phyloP scores from a whole-genome alignment of 805 yeast species.

The Barnettozyma salicaria region DNA sequence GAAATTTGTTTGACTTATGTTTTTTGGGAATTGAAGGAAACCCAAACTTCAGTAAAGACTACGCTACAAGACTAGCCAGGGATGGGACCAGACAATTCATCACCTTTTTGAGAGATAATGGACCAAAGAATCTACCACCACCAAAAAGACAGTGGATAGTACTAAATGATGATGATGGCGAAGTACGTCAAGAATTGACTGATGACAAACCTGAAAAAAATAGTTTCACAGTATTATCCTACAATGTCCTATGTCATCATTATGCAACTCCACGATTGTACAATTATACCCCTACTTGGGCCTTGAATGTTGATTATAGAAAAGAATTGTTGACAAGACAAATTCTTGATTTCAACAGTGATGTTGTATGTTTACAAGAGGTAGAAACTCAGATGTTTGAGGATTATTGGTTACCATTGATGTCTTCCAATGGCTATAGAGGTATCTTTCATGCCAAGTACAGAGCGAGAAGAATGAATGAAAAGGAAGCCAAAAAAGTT shows the following conservation, averaged over 20 bases:
- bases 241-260: conserved; percentile 91
- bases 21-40: conserved; percentile 94
- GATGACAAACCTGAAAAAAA: conserved; percentile 29
- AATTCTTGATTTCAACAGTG: conserved; percentile 57
- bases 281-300: conserved; percentile 97
- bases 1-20: conserved; percentile 75
- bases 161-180: conserved; percentile 72
- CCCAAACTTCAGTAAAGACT: conserved; percentile 55
- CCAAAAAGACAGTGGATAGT: conserved; percentile 79
- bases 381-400: conserved; percentile 84
- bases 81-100: conserved; percentile 83
- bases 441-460: conserved; percentile 83
- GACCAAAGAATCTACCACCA: conserved; percentile 60
- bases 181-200: conserved; percentile 26
- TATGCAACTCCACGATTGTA: conserved; percentile 91
- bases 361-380: conserved; percentile 89
- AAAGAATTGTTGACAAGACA: conserved; percentile 71
- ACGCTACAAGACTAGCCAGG: conserved; percentile 64
- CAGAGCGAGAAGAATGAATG: conserved; percentile 85
- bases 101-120: conserved; percentile 72
- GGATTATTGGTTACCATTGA: conserved; percentile 76
- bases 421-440: conserved; percentile 70
- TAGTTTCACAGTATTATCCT: conserved; percentile 72
- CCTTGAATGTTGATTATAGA: conserved; percentile 88
- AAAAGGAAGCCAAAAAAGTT: conserved; percentile 76